A percentile compares a stretch with the other conserved stretches of the same genome.
Conservation (phyloP, 176 grass and related monocot genomes). For the Elaeis guineensis region DNA sequence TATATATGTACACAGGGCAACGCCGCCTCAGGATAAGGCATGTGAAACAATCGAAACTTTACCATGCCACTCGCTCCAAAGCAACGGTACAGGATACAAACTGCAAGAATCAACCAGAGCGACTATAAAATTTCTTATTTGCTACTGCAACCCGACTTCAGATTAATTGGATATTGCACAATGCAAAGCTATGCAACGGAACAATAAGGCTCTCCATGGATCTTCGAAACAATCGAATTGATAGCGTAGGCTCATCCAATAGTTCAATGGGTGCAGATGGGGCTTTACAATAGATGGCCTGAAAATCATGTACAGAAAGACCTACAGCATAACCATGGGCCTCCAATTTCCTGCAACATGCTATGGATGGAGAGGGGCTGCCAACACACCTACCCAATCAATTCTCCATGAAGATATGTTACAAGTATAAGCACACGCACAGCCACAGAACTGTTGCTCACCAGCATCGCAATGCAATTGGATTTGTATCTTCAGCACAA, state of each 20-base stretch:
- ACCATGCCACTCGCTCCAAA: neutral
- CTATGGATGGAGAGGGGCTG: neutral
- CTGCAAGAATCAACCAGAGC: neutral
- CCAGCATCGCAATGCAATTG: neutral
- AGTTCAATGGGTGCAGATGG: conserved; percentile 12
- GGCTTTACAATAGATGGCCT: conserved; percentile 25
- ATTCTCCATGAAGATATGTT: no score
- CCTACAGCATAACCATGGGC: neutral
- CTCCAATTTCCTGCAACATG: conserved; percentile 15
- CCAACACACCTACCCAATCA: no score
- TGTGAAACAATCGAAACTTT: neutral
- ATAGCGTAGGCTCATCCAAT: conserved; percentile 10
- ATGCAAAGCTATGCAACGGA: neutral
- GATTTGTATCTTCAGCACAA: conserved; percentile 6
- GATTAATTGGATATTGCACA: neutral
- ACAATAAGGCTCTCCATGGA: conserved; percentile 3
- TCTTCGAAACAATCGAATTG: conserved; percentile 30
- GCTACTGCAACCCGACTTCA: neutral
- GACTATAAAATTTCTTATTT: neutral
- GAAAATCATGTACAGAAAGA: conserved; percentile 6
- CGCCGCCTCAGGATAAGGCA: neutral
- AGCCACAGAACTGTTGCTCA: no score
- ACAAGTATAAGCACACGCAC: no score
- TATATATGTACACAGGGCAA: no score
- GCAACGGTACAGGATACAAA: neutral